These are phyloP conservation scores for Delphinella strobiligena DNA, from an alignment of 2,329 filamentous ascomycete species.

Conservation along the genomic window DNA sequence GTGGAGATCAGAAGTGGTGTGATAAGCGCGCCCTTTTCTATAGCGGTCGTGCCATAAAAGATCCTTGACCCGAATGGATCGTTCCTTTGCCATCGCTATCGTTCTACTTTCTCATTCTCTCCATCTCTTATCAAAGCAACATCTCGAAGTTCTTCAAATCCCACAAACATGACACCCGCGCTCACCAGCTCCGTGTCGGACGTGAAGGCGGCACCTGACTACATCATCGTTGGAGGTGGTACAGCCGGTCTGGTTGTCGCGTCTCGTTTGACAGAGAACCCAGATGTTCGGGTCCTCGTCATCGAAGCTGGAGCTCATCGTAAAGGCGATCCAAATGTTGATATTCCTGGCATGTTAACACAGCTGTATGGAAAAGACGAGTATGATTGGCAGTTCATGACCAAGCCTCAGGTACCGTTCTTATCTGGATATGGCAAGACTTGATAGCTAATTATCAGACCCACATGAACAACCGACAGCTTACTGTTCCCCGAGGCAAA, in stretches of 20 bases:
- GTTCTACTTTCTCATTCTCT: too few species aligned
- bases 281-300: conserved; percentile 17
- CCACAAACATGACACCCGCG: not conserved
- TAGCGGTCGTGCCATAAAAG: too few species aligned
- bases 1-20: too few species aligned
- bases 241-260: conserved; percentile 20
- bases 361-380: conserved; percentile 9
- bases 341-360: conserved; percentile 12
- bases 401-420: conserved; percentile 9
- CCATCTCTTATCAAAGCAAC: not conserved
- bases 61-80: too few species aligned
- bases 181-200: not conserved
- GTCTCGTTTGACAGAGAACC: conserved; percentile 17
- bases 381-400: conserved; percentile 14
- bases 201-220: conserved; percentile 11
- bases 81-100: too few species aligned
- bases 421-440: too few species aligned
- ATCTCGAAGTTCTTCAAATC: not conserved
- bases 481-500: conserved; percentile 22
- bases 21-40: too few species aligned
- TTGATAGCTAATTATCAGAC: not conserved
- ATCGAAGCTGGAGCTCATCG: conserved; percentile 18
- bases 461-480: conserved; percentile 6
- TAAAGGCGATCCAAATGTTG: conserved; percentile 11
- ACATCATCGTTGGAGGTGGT: conserved; percentile 18